Evolutionary conservation across 345 rosid genomes (phyloP), one percentile per base, ranked within the genome.

Genomic region (Schrenkiella parvula): DNA sequence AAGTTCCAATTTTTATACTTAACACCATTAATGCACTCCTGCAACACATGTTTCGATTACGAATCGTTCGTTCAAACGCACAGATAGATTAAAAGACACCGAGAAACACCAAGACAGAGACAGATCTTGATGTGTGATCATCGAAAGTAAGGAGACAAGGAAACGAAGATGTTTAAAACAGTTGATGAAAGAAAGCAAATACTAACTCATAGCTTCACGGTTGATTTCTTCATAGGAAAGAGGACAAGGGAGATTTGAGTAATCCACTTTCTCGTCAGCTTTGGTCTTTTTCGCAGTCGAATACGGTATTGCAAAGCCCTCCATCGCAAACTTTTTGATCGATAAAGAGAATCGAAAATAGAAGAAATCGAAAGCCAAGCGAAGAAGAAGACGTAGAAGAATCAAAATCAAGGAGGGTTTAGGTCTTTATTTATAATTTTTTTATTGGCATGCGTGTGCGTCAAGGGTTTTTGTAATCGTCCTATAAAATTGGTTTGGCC

Each of bases 191-290:
- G 14, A 2, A 14, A 19, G 60, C 1, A 2, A 48, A 32, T 29
- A 83, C 90, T 59, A 76, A 89, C 96, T 88, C 50, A 74, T 71
- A 64, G 95, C 89, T 84, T 92, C 96, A 3, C 91, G 92, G 75
- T 87, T 86, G 79, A 89, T 66, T 68, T 92, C 98, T 44, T 90
- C 98, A 28, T 81, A 90, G 39, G 89, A 82, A 68, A 85, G 51
- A 65, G 95, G 98, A 78, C 96, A 92, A 57, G 93, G 96, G 50
- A 92, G 89, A 61, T 87, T 82, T 78, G 76, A 53, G 85, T 87
- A 90, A 64, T 92, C 89, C 14, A 84, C 83, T 74, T 83, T 87
- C 76, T 84, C 84, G 4, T 48, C 25, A 29, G 22, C n/a, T 22
- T 74, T n/a, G n/a, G 28, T 1, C n/a, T n/a, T n/a, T n/a, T n/a